Evolutionary conservation across 116 monocot species (phyloP).

Genomic region (Zostera marina): DNA sequence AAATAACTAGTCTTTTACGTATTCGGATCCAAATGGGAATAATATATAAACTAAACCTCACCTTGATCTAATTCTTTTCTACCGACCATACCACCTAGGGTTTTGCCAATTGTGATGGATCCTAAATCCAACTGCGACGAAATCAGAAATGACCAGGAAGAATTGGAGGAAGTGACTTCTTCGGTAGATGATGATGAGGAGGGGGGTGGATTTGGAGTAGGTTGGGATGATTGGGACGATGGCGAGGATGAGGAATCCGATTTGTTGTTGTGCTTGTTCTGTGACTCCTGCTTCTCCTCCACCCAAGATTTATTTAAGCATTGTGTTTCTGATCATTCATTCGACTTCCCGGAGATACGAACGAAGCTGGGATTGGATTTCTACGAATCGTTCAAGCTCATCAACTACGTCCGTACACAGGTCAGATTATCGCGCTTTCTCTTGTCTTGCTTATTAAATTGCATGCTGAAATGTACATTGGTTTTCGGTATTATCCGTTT

Average conservation of each 20-base stretch:
- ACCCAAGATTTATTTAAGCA: conserved; percentile 26
- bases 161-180: background rate
- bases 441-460: background rate
- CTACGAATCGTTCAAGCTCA: conserved; percentile 57
- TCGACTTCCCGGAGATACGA: conserved; percentile 32
- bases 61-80: too few species aligned
- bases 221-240: conserved; percentile 52
- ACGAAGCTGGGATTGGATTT: conserved; percentile 38
- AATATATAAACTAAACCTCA: too few species aligned
- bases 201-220: background rate
- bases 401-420: conserved; percentile 53
- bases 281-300: conserved; percentile 23
- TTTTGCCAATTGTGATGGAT: too few species aligned
- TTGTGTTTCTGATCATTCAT: conserved; percentile 29
- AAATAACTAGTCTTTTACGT: too few species aligned
- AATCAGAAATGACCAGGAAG: conserved; percentile 12
- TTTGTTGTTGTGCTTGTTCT: conserved; percentile 39
- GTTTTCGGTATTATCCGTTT: too few species aligned
- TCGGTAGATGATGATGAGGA: conserved; percentile 11
- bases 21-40: too few species aligned
- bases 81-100: too few species aligned
- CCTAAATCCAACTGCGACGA: too few species aligned
- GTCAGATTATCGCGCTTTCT: conserved; percentile 3
- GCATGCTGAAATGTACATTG: too few species aligned
- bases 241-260: conserved; percentile 29